Conservation (phyloP, 345 rosid genomes). For the Moringa oleifera region DNA sequence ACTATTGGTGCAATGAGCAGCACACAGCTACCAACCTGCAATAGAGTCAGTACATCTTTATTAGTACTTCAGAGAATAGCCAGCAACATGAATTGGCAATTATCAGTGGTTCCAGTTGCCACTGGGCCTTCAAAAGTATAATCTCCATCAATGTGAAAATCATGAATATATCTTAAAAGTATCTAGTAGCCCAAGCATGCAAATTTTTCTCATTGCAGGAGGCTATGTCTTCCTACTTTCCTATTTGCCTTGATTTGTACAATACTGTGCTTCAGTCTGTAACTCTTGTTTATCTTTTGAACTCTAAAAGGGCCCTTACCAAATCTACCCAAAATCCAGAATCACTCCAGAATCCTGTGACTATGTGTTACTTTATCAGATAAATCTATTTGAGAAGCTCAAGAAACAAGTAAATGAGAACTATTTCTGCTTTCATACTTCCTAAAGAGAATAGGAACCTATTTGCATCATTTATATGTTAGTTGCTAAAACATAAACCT, state of each 20-base stretch:
- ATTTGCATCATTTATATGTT: background rate
- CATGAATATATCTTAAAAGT: background rate
- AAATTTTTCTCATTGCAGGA: background rate
- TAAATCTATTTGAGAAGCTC: background rate
- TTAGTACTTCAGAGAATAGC: background rate
- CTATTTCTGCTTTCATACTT: too few relatives aligned
- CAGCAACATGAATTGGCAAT: background rate
- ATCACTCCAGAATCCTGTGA: background rate
- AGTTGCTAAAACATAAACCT: background rate
- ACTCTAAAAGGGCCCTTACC: background rate
- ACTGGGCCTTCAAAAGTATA: background rate
- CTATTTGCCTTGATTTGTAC: too few relatives aligned
- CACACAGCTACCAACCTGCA: constrained; percentile 16
- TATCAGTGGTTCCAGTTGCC: background rate
- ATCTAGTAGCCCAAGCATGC: background rate
- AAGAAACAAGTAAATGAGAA: too few relatives aligned
- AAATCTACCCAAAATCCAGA: background rate
- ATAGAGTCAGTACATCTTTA: constrained; percentile 1
- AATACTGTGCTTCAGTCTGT: too few relatives aligned
- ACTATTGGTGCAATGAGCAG: background rate
- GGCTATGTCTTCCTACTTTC: background rate
- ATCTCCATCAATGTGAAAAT: background rate
- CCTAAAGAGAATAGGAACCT: too few relatives aligned
- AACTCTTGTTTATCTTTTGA: too few relatives aligned
- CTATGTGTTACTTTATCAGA: too few relatives aligned